Base-by-base conservation (phyloP, 2,329 filamentous ascomycete genomes). In the Shiraia bambusicola region DNA sequence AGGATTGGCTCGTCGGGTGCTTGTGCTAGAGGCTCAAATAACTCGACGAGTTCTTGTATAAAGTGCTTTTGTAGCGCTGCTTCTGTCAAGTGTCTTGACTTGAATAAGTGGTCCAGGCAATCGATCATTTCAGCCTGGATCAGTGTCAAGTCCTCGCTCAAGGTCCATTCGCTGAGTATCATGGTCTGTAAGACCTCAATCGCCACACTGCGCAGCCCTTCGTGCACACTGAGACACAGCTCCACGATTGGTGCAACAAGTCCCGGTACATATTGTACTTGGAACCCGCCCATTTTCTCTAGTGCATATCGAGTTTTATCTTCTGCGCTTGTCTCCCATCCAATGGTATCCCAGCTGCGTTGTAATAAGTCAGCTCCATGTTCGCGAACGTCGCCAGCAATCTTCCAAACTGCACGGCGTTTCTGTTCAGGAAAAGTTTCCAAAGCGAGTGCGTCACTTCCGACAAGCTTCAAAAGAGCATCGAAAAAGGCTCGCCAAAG, bases 381-480 rank as follows among this genome's bases (percentile, higher is more conserved):
- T 66, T 97, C 91, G 41, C 93, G 81, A 36, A 98, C 89, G 70
- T 98, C 94, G 5, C 93, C 93, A 3, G 92, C 93, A 63, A 98
- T 96, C 72, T 97, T 98, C 93, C 94, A 98, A 1, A 97, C 92
- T 1, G 93, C 92, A 40, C 93, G 78, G 32, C 93, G 79, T 72
- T 97, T 98, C 71, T 98, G 93, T 67, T 98, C 94, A 0, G 93
- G 90, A 63, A 96, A 97, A 0, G 91, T 95, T 65, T 98, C 93
- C 27, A 98, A 78, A 0, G 93, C 91, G 14, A 98, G 78, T 0
- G 86, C 88, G 26, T 91, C 84, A 59, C 90, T 96, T 4, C 88
- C 88, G 2, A 98, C 88, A 3, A 97, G 83, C 61, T 88, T 90
- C 19, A 98, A 77, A 22, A 98, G 74, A 0, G 90, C 92, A 13